A percentile compares a stretch with the other conserved stretches of the same genome.
These are phyloP conservation scores for Casuarina equisetifolia DNA, from an alignment of 306 rosid genomes.

Conservation along the genomic window DNA sequence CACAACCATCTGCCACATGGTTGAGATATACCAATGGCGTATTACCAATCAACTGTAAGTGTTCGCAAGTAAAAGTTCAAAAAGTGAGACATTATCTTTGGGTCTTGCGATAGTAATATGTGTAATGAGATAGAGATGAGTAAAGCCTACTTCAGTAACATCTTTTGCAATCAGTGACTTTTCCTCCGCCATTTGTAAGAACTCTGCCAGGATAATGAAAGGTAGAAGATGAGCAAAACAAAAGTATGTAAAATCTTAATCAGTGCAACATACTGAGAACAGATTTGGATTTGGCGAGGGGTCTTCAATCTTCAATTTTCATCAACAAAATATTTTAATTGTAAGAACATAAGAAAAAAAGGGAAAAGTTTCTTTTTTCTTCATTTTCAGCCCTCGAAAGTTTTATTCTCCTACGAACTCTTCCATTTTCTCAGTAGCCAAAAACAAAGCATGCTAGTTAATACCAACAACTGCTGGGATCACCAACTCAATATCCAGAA, in stretches of 20 bases:
- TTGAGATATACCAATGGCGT: conserved; percentile 89
- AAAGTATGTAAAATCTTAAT: conserved; percentile 6
- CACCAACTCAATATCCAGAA: not conserved
- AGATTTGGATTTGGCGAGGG: not conserved
- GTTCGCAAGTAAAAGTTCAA: conserved; percentile 10
- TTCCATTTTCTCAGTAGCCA: conserved; percentile 14
- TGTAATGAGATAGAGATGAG: conserved; percentile 2
- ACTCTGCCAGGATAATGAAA: conserved; percentile 33
- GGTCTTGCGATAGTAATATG: not conserved
- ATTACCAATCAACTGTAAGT: conserved; percentile 67
- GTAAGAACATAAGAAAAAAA: not conserved
- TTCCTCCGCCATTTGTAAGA: conserved; percentile 63
- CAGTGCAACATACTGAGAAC: not conserved
- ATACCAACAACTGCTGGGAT: not conserved
- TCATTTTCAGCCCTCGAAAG: not conserved
- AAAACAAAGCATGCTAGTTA: not conserved
- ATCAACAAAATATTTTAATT: not conserved
- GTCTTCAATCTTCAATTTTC: not conserved
- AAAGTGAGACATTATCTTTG: conserved; percentile 9
- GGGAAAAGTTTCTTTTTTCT: not conserved
- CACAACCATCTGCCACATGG: conserved; percentile 74
- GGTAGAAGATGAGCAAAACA: not conserved
- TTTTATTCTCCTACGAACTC: not conserved
- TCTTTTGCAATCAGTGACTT: conserved; percentile 71
- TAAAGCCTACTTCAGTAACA: conserved; percentile 71